Conservation (phyloP, 768 basidiomycete species). For the Amanita brunnescens region DNA sequence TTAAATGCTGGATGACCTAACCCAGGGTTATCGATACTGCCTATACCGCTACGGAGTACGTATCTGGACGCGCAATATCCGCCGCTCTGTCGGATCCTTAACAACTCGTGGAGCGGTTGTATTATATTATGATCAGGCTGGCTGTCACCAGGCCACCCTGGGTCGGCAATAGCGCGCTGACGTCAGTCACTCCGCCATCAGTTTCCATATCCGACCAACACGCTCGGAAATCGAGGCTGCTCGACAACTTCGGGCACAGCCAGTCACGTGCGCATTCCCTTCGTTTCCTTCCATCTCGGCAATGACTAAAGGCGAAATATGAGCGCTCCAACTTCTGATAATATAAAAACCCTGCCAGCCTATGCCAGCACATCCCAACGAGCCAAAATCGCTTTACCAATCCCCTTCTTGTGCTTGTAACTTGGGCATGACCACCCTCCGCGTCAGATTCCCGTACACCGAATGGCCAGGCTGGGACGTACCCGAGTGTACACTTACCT, state of each 20-base stretch:
- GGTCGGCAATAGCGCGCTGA: neutral
- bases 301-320: neutral
- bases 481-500: conserved; percentile 20
- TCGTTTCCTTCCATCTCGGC: neutral
- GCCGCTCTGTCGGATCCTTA: too few species aligned
- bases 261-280: neutral
- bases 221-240: neutral
- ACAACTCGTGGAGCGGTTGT: too few species aligned
- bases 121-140: neutral
- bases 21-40: too few species aligned
- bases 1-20: too few species aligned
- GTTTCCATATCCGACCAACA: neutral
- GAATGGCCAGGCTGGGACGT: conserved; percentile 29
- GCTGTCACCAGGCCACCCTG: neutral
- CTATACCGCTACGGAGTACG: too few species aligned
- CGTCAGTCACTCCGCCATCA: neutral
- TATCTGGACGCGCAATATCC: too few species aligned
- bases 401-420: neutral
- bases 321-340: neutral
- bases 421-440: conserved; percentile 17
- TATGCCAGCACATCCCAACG: neutral
- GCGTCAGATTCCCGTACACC: conserved; percentile 23
- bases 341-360: neutral
- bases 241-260: neutral
- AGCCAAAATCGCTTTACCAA: too few species aligned